These are phyloP conservation scores for Ambrosiella beaveri DNA, from an alignment of 2,329 filamentous ascomycete species.

Conservation along the genomic window DNA sequence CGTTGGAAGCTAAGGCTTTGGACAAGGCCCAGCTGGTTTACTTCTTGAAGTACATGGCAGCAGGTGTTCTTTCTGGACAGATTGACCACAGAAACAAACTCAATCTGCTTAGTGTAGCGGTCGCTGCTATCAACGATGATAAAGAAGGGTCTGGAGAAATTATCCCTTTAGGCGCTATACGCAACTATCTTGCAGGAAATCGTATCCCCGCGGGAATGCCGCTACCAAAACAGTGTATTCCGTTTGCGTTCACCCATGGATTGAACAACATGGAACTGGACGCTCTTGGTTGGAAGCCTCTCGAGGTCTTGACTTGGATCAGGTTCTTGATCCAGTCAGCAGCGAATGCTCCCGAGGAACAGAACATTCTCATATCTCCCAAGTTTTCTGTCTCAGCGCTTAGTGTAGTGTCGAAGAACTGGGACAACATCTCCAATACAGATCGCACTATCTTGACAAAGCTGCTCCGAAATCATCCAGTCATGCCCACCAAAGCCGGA, in stretches of 20 bases:
- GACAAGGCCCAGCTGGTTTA: conserved; percentile 60
- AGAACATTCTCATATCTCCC: conserved; percentile 54
- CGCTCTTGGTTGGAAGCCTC: conserved; percentile 67
- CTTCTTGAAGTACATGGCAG: conserved; percentile 71
- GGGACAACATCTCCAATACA: conserved; percentile 36
- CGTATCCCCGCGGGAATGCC: conserved; percentile 70
- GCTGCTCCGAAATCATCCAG: conserved; percentile 47
- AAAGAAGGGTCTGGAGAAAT: conserved; percentile 47
- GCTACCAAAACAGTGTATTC: conserved; percentile 64
- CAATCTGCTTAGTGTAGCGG: conserved; percentile 59
- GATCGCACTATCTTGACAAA: conserved; percentile 8
- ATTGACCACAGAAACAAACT: conserved; percentile 52
- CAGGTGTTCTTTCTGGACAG: conserved; percentile 52
- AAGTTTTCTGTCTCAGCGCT: conserved; percentile 65
- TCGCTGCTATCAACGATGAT: conserved; percentile 49
- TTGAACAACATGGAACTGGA: conserved; percentile 53
- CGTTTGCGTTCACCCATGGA: conserved; percentile 62
- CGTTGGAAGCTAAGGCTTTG: conserved; percentile 68
- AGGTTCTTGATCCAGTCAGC: conserved; percentile 58
- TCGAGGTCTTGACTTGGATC: conserved; percentile 77
- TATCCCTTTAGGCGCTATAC: conserved; percentile 60
- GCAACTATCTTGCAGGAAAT: conserved; percentile 55
- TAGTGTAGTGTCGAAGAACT: conserved; percentile 68
- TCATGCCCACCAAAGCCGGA: conserved; percentile 80
- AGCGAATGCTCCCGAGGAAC: conserved; percentile 38